A percentile compares a stretch with the other conserved stretches of the same genome.
phyloP scores from a whole-genome alignment of 805 yeast genomes.

The Starmerella gropengiesseri region DNA sequence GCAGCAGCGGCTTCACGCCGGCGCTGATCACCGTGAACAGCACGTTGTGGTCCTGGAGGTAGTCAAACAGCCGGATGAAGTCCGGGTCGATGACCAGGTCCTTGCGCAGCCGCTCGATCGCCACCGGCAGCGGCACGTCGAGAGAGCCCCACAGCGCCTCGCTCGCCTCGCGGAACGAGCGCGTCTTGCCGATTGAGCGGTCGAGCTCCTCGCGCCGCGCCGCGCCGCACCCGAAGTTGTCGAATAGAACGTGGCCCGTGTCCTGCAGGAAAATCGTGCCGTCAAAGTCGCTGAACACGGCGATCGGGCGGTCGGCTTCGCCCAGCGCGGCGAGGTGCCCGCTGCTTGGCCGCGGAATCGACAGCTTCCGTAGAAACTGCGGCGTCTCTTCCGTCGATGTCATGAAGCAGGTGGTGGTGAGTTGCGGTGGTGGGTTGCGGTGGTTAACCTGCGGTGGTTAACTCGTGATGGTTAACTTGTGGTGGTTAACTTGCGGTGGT shows the following conservation, averaged over 20 bases:
- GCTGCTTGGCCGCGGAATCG: slow-evolving; percentile 25
- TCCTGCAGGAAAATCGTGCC: slow-evolving; percentile 38
- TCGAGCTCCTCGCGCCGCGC: slow-evolving; percentile 32
- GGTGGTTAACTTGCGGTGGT: too few species aligned
- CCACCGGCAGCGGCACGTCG: slow-evolving; percentile 32
- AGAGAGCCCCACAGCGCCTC: slow-evolving; percentile 37
- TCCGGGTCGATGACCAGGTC: slow-evolving; percentile 34
- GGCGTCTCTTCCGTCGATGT: slow-evolving; percentile 14
- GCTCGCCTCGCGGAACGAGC: slow-evolving; percentile 34
- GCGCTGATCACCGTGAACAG: slow-evolving; percentile 37
- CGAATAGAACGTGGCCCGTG: slow-evolving; percentile 38
- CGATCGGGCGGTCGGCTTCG: slow-evolving; percentile 25
- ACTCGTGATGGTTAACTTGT: too few species aligned
- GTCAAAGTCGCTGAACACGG: slow-evolving; percentile 33
- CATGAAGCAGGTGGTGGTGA: too few species aligned
- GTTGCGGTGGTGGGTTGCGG: too few species aligned
- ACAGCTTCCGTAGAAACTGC: slow-evolving; percentile 18
- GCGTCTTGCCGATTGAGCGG: slow-evolving; percentile 31
- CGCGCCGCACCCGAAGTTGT: slow-evolving; percentile 34
- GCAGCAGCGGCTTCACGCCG: slow-evolving; percentile 34
- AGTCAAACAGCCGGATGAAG: slow-evolving; percentile 32
- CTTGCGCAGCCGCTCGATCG: slow-evolving; percentile 30
- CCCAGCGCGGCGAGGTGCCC: slow-evolving; percentile 25
- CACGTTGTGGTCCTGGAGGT: slow-evolving; percentile 31
- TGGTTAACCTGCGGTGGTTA: too few species aligned